Percentiles rank a stretch among this genome's conserved stretches.
Conservation (phyloP, 2,329 filamentous ascomycete genomes). For the Microdochium nivale region DNA sequence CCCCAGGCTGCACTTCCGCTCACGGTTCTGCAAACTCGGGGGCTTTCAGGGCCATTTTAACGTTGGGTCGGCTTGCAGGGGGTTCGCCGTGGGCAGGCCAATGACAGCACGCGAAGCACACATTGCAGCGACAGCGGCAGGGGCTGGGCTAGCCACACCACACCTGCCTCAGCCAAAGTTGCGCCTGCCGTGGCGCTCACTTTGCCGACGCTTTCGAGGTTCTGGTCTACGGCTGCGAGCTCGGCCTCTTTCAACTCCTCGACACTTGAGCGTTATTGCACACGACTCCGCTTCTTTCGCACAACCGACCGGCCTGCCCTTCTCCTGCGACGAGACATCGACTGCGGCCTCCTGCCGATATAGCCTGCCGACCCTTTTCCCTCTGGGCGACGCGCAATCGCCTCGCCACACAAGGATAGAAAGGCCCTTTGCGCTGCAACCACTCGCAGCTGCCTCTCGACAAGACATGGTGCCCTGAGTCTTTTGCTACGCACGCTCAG, state of each 20-base stretch:
- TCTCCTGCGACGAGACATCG: too few relatives aligned
- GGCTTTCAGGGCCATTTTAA: not conserved
- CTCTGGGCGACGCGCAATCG: not conserved
- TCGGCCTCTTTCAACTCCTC: too few relatives aligned
- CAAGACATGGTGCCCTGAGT: not conserved
- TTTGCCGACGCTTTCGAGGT: not conserved
- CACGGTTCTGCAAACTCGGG: too few relatives aligned
- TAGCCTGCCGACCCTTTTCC: too few relatives aligned
- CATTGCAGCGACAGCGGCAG: not conserved
- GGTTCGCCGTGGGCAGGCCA: not conserved
- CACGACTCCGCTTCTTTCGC: too few relatives aligned
- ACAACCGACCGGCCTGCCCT: too few relatives aligned
- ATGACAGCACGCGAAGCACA: not conserved
- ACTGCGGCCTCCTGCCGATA: too few relatives aligned
- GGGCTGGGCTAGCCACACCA: not conserved
- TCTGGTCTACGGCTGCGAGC: not conserved
- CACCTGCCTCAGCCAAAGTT: not conserved
- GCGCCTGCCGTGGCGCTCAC: not conserved
- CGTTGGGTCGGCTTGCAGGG: not conserved
- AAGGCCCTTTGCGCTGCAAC: not conserved
- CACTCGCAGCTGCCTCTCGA: not conserved
- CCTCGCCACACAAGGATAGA: not conserved
- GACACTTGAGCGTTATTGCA: too few relatives aligned
- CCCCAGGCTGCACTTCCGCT: too few relatives aligned
- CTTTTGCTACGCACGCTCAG: not conserved